Evolutionary conservation across 202 grass and related monocot genomes (phyloP).

Genomic region (Zizania palustris): DNA sequence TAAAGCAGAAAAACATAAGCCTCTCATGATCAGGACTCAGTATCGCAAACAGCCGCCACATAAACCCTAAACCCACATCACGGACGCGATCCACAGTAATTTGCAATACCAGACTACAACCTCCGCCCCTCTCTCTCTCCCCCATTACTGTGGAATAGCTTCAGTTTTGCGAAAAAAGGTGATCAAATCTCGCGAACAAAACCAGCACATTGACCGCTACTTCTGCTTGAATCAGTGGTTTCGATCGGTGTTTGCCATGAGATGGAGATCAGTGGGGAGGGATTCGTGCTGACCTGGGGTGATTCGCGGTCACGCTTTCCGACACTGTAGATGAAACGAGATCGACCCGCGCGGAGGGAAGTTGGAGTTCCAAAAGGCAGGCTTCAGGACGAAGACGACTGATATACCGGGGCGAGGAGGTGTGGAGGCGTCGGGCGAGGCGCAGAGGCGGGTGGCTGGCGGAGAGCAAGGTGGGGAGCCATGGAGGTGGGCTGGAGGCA

Average conservation of each 20-base stretch:
- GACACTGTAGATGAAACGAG: neutral
- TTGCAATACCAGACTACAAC: neutral
- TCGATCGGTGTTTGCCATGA: neutral
- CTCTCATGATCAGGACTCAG: neutral
- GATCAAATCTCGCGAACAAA: neutral
- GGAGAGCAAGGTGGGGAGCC: too few species aligned
- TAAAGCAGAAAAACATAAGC: too few species aligned
- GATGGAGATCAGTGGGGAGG: neutral
- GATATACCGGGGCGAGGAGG: too few species aligned
- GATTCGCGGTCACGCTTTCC: neutral
- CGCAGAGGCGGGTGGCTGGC: too few species aligned
- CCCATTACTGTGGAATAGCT: neutral
- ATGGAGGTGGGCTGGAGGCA: too few species aligned
- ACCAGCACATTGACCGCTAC: neutral
- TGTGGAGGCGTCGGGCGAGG: too few species aligned
- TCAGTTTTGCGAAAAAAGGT: neutral
- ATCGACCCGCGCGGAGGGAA: too few species aligned
- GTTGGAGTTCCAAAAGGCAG: too few species aligned
- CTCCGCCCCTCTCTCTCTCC: neutral
- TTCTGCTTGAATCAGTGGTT: neutral
- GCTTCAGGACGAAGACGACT: too few species aligned
- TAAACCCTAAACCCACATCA: slow-evolving; percentile 27
- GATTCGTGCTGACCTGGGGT: slow-evolving; percentile 25
- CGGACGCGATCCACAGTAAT: neutral
- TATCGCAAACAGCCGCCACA: neutral